Conservation (phyloP, 805 yeast genomes). For the Sugiyamaella qingdaonensis region DNA sequence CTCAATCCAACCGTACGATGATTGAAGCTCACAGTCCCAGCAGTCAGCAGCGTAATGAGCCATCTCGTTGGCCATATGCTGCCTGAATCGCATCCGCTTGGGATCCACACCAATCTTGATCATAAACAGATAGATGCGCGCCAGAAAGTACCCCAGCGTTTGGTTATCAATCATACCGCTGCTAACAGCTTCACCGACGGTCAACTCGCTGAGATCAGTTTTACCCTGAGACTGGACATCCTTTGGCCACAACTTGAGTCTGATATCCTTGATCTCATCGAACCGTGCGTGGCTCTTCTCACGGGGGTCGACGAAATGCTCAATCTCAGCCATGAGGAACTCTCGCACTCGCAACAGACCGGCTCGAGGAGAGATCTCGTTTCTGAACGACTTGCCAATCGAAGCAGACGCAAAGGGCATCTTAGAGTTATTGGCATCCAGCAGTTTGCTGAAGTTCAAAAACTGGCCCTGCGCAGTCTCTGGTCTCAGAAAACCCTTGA, state of each 20-base stretch:
- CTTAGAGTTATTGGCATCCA: constrained; percentile 90
- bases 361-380: constrained; percentile 97
- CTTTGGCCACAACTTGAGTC: constrained; percentile 77
- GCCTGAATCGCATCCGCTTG: constrained; percentile 86
- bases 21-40: constrained; percentile 97
- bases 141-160: constrained; percentile 95
- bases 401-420: constrained; percentile 99
- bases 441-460: constrained; percentile 86
- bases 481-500: constrained; percentile 94
- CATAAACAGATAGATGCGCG: constrained; percentile 84
- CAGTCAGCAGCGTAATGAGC: constrained; percentile 99
- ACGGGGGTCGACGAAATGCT: constrained; percentile 93
- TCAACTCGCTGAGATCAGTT: constrained; percentile 56
- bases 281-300: constrained; percentile 82
- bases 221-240: constrained; percentile 83
- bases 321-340: constrained; percentile 98
- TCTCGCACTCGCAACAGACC: constrained; percentile 98
- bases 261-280: constrained; percentile 65
- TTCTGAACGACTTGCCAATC: constrained; percentile 97
- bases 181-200: constrained; percentile 88
- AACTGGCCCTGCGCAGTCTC: constrained; percentile 99
- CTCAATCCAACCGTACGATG: constrained; percentile 99
- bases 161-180: constrained; percentile 90
- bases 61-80: constrained; percentile 98
- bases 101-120: constrained; percentile 86